Percentiles rank a stretch among this genome's conserved stretches.
Evolutionary conservation across 2,329 filamentous ascomycete species (phyloP).

Genomic region (Phoma sp.): DNA sequence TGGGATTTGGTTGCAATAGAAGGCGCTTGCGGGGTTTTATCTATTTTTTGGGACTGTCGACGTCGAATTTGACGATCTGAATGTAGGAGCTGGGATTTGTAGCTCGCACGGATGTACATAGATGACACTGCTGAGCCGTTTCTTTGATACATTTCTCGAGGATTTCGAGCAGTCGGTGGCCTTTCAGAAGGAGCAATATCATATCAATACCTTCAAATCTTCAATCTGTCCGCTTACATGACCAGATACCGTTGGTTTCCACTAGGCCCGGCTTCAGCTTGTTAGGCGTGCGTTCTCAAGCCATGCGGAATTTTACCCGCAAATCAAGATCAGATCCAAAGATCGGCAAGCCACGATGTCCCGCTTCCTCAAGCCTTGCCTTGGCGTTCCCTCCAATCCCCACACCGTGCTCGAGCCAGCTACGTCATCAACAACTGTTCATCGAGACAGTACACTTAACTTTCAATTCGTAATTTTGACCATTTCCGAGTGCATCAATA

Average conservation of each 20-base stretch:
- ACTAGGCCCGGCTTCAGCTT: no score
- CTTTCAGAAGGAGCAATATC: constrained; percentile 1
- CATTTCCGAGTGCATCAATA: no score
- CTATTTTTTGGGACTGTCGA: constrained; percentile 15
- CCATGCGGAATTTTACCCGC: neutral
- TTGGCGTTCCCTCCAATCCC: constrained; percentile 1
- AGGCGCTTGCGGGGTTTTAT: constrained; percentile 11
- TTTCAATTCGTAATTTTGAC: no score
- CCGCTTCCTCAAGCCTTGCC: neutral
- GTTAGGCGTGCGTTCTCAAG: no score
- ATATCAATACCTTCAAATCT: neutral
- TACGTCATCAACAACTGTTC: constrained; percentile 2
- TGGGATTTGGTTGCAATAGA: constrained; percentile 21
- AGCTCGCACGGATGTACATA: constrained; percentile 2
- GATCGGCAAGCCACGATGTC: constrained; percentile 3
- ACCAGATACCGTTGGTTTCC: no score
- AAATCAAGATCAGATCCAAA: neutral
- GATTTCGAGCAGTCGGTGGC: neutral
- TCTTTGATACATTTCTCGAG: neutral
- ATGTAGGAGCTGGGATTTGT: neutral
- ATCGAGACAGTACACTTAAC: no score
- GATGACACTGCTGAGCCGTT: neutral
- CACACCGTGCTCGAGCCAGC: neutral
- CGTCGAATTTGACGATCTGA: neutral
- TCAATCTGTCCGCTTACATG: no score